Evolutionary conservation across 2,329 filamentous ascomycete genomes (phyloP), one percentile per base, ranked within the genome.

Genomic region (Didymella pinodella): DNA sequence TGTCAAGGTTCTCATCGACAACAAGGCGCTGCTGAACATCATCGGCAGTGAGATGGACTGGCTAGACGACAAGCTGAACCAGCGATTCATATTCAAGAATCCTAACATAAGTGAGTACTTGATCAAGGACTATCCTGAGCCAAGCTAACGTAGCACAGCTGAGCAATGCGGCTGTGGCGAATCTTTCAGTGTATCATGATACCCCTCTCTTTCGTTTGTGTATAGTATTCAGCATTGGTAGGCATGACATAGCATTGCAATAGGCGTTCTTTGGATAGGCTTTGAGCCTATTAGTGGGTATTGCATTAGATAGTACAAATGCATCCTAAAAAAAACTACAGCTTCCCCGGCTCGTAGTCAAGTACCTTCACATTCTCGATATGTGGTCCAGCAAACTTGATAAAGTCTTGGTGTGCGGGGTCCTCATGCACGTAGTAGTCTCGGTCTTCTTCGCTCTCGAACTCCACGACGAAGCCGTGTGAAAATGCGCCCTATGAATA

Each of bases 21-120:
- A 92, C 83, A 98, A 97, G 82, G 95, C 95, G 41, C 81, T 99
- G 48, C 93, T 99, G 76, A 98, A 94, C 78, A 98, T 99, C 53
- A 97, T 99, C 70, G 95, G 95, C 5, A 97, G 91, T 74, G 94
- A 98, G 80, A 99, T 99, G 95, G 95, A 99, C 75, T 99, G 94
- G 93, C 85, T 94, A 11, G 93, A 98, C 79, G 95, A 98, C 71
- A 97, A 96, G 81, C 81, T 99, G 65, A 96, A 90, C 76, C 86
- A 93, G 78, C 85, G 91, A 65, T 99, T 99, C 78, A 88, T 97
- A 49, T 99, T 99, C 80, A 89, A 87, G 75, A 99, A 99, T 77
- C 95, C 95, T 2, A 99, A 99, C 74, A 98, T 98, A 75, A 99
- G 93, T 97, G 82, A 86, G 93, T 88, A 26, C 18, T 2, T 10